These are phyloP conservation scores for Fusarium musae DNA, from an alignment of 2,329 filamentous ascomycete genomes.

Conservation along the genomic window DNA sequence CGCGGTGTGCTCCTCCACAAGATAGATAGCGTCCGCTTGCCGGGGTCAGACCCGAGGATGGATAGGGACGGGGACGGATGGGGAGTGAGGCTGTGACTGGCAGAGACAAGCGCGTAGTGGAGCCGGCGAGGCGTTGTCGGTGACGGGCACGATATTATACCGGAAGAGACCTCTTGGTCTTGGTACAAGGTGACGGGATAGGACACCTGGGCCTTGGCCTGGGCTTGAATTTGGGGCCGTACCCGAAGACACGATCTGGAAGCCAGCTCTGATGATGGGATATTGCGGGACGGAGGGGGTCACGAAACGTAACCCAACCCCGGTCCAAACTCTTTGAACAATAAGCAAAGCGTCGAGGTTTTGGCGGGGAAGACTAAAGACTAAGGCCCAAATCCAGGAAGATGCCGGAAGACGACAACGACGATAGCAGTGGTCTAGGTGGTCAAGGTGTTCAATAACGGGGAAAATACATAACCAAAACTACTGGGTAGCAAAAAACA, in stretches of 20 bases:
- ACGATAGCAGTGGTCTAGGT: not conserved
- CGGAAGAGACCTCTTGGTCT: constrained; percentile 49
- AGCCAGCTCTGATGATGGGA: constrained; percentile 33
- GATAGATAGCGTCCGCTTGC: constrained; percentile 44
- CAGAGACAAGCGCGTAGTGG: constrained; percentile 46
- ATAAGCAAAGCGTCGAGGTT: constrained; percentile 33
- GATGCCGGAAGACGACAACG: constrained; percentile 29
- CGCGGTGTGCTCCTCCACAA: constrained; percentile 43
- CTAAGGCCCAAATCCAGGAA: constrained; percentile 18
- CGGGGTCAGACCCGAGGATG: constrained; percentile 46
- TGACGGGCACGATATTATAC: constrained; percentile 51
- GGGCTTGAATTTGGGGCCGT: not conserved
- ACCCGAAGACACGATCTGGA: constrained; percentile 30
- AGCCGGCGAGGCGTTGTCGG: constrained; percentile 43
- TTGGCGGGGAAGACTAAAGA: constrained; percentile 27
- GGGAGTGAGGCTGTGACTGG: constrained; percentile 36
- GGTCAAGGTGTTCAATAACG: not conserved
- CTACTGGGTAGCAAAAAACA: not conserved
- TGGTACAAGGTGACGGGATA: constrained; percentile 41
- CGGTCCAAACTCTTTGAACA: constrained; percentile 29
- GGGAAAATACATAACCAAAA: constrained; percentile 17
- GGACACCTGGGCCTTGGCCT: constrained; percentile 25
- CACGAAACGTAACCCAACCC: constrained; percentile 39
- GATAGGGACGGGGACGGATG: constrained; percentile 35
- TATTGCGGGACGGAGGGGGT: constrained; percentile 41